Evolutionary conservation across 1,284 basidiomycete species (phyloP), one percentile per base, ranked within the genome.

Genomic region (Trichosporon sp.): DNA sequence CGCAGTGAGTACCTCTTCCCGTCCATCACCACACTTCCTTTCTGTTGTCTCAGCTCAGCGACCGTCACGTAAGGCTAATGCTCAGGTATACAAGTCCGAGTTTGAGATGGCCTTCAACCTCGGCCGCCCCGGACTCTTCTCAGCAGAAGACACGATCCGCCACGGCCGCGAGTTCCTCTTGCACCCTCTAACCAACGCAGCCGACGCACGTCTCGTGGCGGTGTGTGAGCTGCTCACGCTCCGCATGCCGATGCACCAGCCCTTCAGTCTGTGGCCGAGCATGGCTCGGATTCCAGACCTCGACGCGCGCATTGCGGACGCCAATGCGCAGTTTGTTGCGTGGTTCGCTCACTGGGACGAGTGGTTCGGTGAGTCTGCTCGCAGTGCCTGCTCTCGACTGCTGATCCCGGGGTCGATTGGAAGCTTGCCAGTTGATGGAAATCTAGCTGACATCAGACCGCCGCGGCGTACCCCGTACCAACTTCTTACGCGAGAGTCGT

Each of bases 171-270:
- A 87, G 32, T 84, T 94, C 23, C 81, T 95, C 31, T 85, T 87
- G 64, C 92, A 95, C 74, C 92, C 92, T 14, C 82, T 95, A 16
- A 85, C 90, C 6, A 89, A 94, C 66, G 88, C 90, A 70, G 91
- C 92, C 69, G 93, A 96, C 73, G 91, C 90, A 86, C 88, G 93
- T 54, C 86, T 96, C 23, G 90, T 95, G 16, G 91, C 91, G 3
- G 92, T 91, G 0, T 89, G 76, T 66, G 77, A 80, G 64, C 67
- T 76, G 31, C 70, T 79, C 27, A 69, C 73, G 6, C 64, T 70
- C 4, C 66, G 78, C 61, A 65, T 73, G 31, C 67, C 72, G 1
- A 65, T 78, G 32, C 74, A 75, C 63, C 73, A 75, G 52, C 77
- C 75, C 3, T 73, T 74, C 64, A 67, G 71, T 3, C 63, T 76